A percentile compares a stretch with the other conserved stretches of the same genome.
Evolutionary conservation across 257 asterid genomes (phyloP).

Genomic region (Capsicum baccatum): DNA sequence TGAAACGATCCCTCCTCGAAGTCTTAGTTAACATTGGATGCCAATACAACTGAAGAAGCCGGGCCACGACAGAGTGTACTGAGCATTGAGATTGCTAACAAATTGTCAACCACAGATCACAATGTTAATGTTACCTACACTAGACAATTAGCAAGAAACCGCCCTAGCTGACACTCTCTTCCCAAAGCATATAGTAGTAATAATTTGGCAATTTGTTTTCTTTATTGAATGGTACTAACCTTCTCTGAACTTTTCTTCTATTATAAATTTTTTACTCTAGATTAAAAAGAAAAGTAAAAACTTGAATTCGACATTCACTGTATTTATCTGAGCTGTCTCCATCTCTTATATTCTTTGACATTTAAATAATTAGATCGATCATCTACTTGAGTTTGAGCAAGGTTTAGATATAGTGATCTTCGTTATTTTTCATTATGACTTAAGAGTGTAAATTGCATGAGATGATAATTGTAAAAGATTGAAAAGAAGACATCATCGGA

Average conservation of each 20-base stretch:
- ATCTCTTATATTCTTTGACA: neutral
- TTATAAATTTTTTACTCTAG: too few species aligned
- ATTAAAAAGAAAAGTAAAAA: too few species aligned
- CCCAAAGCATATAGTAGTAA: neutral
- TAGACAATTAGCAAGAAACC: neutral
- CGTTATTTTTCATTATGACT: neutral
- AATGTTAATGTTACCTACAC: neutral
- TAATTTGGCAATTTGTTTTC: neutral
- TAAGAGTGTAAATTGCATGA: neutral
- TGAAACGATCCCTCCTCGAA: neutral
- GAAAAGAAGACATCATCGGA: neutral
- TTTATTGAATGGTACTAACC: neutral
- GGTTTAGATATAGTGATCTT: too few species aligned
- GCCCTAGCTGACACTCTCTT: neutral
- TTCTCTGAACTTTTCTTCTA: neutral
- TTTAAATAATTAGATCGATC: too few species aligned
- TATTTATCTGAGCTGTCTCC: too few species aligned
- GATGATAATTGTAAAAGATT: neutral
- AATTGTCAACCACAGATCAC: neutral
- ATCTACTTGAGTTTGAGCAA: too few species aligned
- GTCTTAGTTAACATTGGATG: neutral
- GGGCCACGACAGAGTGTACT: neutral
- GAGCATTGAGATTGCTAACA: neutral
- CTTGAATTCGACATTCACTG: too few species aligned
- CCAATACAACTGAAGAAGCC: neutral